Evolutionary conservation across 768 basidiomycete species (phyloP).

Genomic region (Panaeolus cyanescens): DNA sequence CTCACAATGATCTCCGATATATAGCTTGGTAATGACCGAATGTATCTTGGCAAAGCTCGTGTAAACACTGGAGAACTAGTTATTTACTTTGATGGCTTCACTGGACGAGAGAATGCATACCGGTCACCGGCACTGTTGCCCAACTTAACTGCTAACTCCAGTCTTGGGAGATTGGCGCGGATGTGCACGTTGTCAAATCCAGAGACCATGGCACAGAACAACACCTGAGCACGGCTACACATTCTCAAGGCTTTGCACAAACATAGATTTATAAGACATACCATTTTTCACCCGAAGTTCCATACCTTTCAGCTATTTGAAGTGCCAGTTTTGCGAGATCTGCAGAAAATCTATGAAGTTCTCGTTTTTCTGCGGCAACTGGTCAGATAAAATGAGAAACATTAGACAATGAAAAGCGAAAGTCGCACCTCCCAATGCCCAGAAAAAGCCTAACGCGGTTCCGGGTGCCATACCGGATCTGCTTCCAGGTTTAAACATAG

Average conservation of each 20-base stretch:
- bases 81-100: no score
- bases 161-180: slow-evolving; percentile 57
- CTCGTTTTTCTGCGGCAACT: slow-evolving; percentile 63
- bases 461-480: slow-evolving; percentile 73
- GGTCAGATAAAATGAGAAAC: not conserved
- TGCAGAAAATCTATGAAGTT: slow-evolving; percentile 66
- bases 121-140: slow-evolving; percentile 70
- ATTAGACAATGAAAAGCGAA: not conserved
- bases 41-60: slow-evolving; percentile 63
- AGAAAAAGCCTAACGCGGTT: slow-evolving; percentile 72
- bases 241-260: slow-evolving; percentile 6
- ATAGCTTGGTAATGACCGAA: slow-evolving; percentile 52
- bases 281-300: slow-evolving; percentile 71
- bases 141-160: slow-evolving; percentile 65
- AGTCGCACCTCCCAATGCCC: slow-evolving; percentile 59
- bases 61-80: slow-evolving; percentile 56
- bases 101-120: slow-evolving; percentile 30
- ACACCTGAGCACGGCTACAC: slow-evolving; percentile 57
- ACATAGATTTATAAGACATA: slow-evolving; percentile 24
- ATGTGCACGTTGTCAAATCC: slow-evolving; percentile 70
- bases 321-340: slow-evolving; percentile 70
- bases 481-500: not conserved
- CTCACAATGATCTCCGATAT: slow-evolving; percentile 64
- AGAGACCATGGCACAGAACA: slow-evolving; percentile 64
- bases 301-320: slow-evolving; percentile 65